phyloP scores from a whole-genome alignment of 305 asterid species.

The Solanum hybrid region DNA sequence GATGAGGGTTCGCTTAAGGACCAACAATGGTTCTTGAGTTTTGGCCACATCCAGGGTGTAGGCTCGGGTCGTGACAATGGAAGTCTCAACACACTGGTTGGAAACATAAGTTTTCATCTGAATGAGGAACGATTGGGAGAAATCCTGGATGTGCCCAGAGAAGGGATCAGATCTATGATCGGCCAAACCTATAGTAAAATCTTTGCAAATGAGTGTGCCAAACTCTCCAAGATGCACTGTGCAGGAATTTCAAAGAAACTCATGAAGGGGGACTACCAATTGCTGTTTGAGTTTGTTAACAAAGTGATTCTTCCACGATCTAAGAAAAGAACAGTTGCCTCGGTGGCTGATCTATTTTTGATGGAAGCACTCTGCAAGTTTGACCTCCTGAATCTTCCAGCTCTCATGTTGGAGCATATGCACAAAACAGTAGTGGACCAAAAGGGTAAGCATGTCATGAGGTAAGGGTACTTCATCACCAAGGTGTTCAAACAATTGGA shows the following conservation, averaged over 20 bases:
- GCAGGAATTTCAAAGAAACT: not conserved
- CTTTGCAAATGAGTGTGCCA: not conserved
- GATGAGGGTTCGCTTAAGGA: too few relatives aligned
- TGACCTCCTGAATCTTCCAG: not conserved
- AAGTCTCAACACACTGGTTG: too few relatives aligned
- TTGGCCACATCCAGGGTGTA: too few relatives aligned
- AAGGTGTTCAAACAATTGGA: not conserved
- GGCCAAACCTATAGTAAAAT: not conserved
- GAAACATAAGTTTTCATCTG: too few relatives aligned
- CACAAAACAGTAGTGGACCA: not conserved
- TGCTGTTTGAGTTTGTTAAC: not conserved
- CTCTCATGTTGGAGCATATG: not conserved
- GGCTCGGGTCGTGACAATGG: too few relatives aligned
- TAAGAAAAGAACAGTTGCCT: not conserved
- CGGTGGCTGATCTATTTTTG: not conserved
- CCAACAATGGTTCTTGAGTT: too few relatives aligned
- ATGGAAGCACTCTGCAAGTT: not conserved
- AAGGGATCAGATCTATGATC: not conserved
- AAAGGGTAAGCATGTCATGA: not conserved
- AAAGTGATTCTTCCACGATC: not conserved
- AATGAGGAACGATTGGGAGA: not conserved
- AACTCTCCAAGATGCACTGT: not conserved
- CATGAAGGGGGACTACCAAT: not conserved
- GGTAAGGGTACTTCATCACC: not conserved
- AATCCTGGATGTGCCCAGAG: not conserved